These are phyloP conservation scores for Miamiensis avidus DNA, from an alignment of 169 alveolate species.

Conservation along the genomic window DNA sequence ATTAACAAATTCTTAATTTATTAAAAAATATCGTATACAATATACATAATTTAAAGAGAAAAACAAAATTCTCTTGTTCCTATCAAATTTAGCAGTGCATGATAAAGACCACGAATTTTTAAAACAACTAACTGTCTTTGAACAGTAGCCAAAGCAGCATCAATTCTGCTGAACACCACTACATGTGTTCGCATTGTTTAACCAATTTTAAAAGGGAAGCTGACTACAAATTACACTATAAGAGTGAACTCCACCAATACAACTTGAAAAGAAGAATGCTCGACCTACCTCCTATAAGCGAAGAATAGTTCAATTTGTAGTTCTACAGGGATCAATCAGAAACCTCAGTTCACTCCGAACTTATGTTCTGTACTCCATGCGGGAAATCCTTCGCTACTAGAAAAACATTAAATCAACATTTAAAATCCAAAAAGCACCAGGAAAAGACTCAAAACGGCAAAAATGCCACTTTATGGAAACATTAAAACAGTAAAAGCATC, in stretches of 20 bases:
- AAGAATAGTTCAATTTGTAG: constrained; percentile 20
- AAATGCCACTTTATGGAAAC: no score
- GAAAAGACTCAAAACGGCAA: no score
- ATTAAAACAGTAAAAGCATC: no score
- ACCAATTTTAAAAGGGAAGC: constrained; percentile 6
- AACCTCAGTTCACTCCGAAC: not conserved
- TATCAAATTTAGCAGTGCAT: no score
- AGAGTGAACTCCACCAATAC: constrained; percentile 52
- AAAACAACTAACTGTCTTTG: constrained; percentile 6
- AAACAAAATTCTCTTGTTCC: no score
- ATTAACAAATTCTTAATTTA: no score
- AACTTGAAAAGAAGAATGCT: constrained; percentile 59
- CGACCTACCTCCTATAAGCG: constrained; percentile 46
- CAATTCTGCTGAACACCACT: not conserved
- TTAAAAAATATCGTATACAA: no score
- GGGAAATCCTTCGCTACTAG: constrained; percentile 24
- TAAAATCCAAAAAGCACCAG: constrained; percentile 36
- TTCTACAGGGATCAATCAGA: not conserved
- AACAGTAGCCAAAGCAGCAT: not conserved
- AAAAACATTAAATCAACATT: constrained; percentile 27
- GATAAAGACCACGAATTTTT: no score
- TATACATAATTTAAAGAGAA: no score
- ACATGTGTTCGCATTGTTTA: constrained; percentile 36
- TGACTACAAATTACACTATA: constrained; percentile 52
- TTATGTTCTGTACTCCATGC: not conserved